Percentiles rank a stretch among this genome's conserved stretches.
Conservation (phyloP, 257 asterid genomes). For the Knoxia roxburghii region DNA sequence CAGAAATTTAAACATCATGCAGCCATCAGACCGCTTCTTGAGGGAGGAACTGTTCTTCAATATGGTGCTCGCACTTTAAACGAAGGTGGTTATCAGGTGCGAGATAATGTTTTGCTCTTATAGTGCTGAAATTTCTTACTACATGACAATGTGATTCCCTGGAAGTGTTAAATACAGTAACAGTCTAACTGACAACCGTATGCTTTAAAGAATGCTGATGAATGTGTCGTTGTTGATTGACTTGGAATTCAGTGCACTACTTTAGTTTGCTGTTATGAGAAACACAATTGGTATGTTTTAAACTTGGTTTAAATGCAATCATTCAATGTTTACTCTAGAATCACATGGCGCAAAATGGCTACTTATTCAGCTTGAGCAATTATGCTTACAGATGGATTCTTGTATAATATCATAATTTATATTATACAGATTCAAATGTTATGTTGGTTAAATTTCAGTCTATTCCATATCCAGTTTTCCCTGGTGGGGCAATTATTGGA, state of each 20-base stretch:
- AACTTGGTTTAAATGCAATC: background rate
- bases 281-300: background rate
- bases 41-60: slow-evolving; percentile 78
- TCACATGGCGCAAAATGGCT: background rate
- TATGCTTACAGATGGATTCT: background rate
- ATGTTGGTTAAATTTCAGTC: slow-evolving; percentile 84
- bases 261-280: background rate
- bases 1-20: slow-evolving; percentile 94
- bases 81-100: slow-evolving; percentile 98
- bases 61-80: slow-evolving; percentile 95
- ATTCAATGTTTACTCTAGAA: background rate
- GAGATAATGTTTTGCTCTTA: background rate
- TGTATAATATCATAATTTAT: background rate
- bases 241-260: background rate
- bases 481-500: slow-evolving; percentile 98
- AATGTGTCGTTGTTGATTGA: background rate
- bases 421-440: slow-evolving; percentile 29
- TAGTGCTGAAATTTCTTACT: background rate
- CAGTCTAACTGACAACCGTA: background rate
- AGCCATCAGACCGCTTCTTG: slow-evolving; percentile 73
- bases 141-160: background rate
- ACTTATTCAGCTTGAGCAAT: background rate
- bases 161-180: background rate
- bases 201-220: background rate
- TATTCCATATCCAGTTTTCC: slow-evolving; percentile 97